Percentiles rank a stretch among this genome's conserved stretches.
phyloP scores from a whole-genome alignment of 2,329 filamentous ascomycete species.

The Aspergillus piperis region DNA sequence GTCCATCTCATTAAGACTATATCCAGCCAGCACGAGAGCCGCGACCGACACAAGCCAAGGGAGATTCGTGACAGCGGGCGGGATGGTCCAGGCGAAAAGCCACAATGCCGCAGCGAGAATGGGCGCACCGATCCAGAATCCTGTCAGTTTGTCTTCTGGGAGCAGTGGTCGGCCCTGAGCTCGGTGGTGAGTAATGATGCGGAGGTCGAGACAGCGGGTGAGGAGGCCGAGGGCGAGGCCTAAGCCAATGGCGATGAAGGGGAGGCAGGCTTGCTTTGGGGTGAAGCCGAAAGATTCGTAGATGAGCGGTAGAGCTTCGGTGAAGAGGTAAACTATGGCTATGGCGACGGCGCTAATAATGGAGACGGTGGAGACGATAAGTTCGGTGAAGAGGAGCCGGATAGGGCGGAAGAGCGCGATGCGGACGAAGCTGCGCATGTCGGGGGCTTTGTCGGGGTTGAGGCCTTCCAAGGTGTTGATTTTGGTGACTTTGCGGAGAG shows the following conservation, averaged over 20 bases:
- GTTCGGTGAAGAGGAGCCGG: constrained; percentile 49
- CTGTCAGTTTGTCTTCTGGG: constrained; percentile 51
- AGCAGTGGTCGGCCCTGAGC: constrained; percentile 24
- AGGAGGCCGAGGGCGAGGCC: constrained; percentile 45
- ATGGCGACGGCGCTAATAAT: constrained; percentile 48
- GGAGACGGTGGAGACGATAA: constrained; percentile 48
- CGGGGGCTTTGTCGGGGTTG: constrained; percentile 45
- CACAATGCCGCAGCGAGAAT: constrained; percentile 48
- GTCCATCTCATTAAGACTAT: constrained; percentile 50
- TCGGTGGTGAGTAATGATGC: constrained; percentile 30
- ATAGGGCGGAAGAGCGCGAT: constrained; percentile 46
- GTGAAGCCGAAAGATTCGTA: constrained; percentile 39
- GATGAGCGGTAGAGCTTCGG: constrained; percentile 29
- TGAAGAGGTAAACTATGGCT: constrained; percentile 49
- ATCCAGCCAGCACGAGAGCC: constrained; percentile 47
- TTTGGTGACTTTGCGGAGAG: constrained; percentile 29
- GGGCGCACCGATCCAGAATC: constrained; percentile 50
- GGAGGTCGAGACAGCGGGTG: constrained; percentile 45
- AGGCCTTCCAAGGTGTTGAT: constrained; percentile 30
- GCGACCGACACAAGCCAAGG: constrained; percentile 45
- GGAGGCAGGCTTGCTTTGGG: constrained; percentile 33
- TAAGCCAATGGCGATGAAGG: constrained; percentile 42
- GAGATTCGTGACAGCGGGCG: constrained; percentile 35
- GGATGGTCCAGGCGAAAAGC: constrained; percentile 51
- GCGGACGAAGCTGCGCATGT: constrained; percentile 40